These are phyloP conservation scores for Suhomyces coccinellae DNA, from an alignment of 1,139 yeast species.

Conservation along the genomic window DNA sequence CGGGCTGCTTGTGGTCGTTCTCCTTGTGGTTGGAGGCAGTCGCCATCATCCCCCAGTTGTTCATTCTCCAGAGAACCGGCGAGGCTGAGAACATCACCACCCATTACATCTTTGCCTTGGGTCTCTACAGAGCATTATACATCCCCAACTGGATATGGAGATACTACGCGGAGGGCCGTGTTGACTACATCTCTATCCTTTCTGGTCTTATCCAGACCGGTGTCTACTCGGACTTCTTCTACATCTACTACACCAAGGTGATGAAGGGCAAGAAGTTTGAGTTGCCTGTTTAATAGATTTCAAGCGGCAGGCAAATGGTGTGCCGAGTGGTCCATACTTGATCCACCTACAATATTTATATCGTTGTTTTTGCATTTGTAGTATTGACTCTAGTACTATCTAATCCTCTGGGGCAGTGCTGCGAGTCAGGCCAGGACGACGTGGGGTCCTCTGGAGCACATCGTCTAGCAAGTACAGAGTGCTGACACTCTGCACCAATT, in stretches of 20 bases:
- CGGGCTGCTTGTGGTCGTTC: conserved; percentile 74
- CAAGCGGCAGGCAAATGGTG: neutral
- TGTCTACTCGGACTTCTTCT: conserved; percentile 91
- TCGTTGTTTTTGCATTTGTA: conserved; percentile 1
- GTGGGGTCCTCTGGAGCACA: neutral
- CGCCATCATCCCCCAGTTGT: conserved; percentile 90
- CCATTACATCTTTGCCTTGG: conserved; percentile 92
- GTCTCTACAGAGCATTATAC: conserved; percentile 83
- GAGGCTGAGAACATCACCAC: conserved; percentile 84
- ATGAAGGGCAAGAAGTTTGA: conserved; percentile 80
- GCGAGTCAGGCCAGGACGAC: neutral
- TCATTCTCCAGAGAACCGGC: conserved; percentile 85
- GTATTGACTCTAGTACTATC: neutral
- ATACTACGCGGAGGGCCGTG: conserved; percentile 63
- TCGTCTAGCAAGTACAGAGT: neutral
- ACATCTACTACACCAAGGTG: conserved; percentile 77
- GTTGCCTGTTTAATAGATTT: conserved; percentile 57
- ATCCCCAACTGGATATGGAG: conserved; percentile 96
- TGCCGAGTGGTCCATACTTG: too few species aligned
- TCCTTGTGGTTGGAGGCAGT: conserved; percentile 87
- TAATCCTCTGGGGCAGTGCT: neutral
- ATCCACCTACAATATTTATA: too few species aligned
- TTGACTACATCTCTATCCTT: conserved; percentile 68
- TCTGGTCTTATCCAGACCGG: conserved; percentile 87
- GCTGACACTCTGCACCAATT: too few species aligned